A percentile compares a stretch with the other conserved stretches of the same genome.
These are phyloP conservation scores for Cryphonectria parasitica DNA, from an alignment of 2,329 filamentous ascomycete species.

Conservation along the genomic window DNA sequence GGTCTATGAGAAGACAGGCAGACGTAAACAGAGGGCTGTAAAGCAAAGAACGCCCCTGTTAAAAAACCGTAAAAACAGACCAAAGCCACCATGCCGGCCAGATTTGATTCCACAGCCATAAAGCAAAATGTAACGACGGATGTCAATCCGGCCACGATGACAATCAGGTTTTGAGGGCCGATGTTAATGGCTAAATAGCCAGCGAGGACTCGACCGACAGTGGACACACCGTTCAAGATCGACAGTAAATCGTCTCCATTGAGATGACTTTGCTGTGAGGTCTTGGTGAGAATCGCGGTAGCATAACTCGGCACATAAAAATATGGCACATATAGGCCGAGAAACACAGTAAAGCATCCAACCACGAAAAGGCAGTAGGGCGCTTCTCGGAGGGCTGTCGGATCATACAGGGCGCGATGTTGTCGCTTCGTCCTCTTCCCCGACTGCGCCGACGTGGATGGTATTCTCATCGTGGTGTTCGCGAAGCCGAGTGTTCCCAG, in stretches of 20 bases:
- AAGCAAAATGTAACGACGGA: constrained; percentile 13
- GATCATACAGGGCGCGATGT: constrained; percentile 31
- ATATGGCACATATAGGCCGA: constrained; percentile 32
- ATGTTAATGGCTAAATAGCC: constrained; percentile 10
- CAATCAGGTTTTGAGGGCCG: constrained; percentile 19
- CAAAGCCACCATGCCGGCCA: constrained; percentile 13
- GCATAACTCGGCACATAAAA: constrained; percentile 31
- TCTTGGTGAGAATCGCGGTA: not conserved
- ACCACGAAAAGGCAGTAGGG: constrained; percentile 26
- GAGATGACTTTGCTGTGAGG: constrained; percentile 17
- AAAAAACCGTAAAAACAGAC: constrained; percentile 15
- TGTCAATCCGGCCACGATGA: not conserved
- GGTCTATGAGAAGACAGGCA: not conserved
- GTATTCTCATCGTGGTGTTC: constrained; percentile 41
- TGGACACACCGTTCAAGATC: constrained; percentile 29
- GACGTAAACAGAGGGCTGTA: constrained; percentile 19
- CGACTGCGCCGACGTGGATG: not conserved
- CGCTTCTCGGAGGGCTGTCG: constrained; percentile 24
- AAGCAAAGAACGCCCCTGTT: constrained; percentile 16
- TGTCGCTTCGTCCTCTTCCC: not conserved
- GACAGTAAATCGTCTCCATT: constrained; percentile 23
- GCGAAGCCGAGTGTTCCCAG: constrained; percentile 37
- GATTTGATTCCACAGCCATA: not conserved
- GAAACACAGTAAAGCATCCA: constrained; percentile 27
- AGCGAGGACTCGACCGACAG: constrained; percentile 9